A percentile compares a stretch with the other conserved stretches of the same genome.
These are phyloP conservation scores for Fragilariopsis cylindrus DNA, from an alignment of 108 stramenopile species.

Conservation along the genomic window DNA sequence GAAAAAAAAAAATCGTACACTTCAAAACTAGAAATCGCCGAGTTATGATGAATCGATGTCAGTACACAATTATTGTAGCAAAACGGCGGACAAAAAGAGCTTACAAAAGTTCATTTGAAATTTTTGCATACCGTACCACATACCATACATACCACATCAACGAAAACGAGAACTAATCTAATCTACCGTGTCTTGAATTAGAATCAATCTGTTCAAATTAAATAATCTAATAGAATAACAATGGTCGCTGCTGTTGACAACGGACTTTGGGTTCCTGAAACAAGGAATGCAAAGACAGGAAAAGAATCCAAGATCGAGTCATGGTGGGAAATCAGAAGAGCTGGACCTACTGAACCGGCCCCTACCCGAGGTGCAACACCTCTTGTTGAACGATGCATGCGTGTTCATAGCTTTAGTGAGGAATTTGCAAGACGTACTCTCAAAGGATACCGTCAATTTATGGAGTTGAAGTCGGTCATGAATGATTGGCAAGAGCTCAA, in stretches of 20 bases:
- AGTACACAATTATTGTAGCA: too few species aligned
- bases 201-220: neutral
- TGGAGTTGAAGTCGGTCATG: conserved; percentile 71
- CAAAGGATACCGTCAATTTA: conserved; percentile 69
- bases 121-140: too few species aligned
- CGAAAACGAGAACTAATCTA: conserved; percentile 3
- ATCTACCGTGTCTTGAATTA: conserved; percentile 2
- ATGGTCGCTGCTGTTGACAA: conserved; percentile 31
- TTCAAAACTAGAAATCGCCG: too few species aligned
- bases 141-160: neutral
- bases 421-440: conserved; percentile 52
- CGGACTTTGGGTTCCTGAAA: conserved; percentile 49
- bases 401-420: conserved; percentile 49
- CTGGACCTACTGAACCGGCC: conserved; percentile 40
- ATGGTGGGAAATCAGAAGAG: conserved; percentile 57
- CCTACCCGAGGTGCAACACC: conserved; percentile 57
- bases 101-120: too few species aligned
- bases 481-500: conserved; percentile 63
- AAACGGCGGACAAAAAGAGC: too few species aligned
- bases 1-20: too few species aligned
- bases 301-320: conserved; percentile 57
- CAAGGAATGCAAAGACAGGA: conserved; percentile 38
- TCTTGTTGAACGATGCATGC: conserved; percentile 67
- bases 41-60: too few species aligned
- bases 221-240: conserved; percentile 6